phyloP scores from a whole-genome alignment of 129 eudicot species.

The Scalesia atractyloides region DNA sequence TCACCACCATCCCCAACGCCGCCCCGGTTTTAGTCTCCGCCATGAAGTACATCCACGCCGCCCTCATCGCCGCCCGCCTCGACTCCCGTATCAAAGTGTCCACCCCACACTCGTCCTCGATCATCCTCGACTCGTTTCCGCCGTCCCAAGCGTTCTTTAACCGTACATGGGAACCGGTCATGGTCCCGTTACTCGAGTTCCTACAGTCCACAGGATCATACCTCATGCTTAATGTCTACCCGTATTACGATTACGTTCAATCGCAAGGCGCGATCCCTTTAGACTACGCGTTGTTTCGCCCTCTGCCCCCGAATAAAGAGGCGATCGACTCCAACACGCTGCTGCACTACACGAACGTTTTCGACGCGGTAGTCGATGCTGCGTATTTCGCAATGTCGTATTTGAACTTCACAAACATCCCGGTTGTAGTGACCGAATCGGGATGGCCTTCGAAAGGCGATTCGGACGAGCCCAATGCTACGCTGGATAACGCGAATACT shows the following conservation, averaged over 20 bases:
- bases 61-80: slow-evolving; percentile 72
- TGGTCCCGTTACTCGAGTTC: slow-evolving; percentile 66
- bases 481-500: slow-evolving; percentile 72
- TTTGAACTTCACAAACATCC: slow-evolving; percentile 69
- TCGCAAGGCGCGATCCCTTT: slow-evolving; percentile 84
- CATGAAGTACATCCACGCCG: slow-evolving; percentile 71
- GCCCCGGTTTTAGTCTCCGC: slow-evolving; percentile 66
- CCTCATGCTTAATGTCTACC: slow-evolving; percentile 75
- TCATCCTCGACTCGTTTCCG: slow-evolving; percentile 83
- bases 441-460: slow-evolving; percentile 96
- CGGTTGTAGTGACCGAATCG: slow-evolving; percentile 74
- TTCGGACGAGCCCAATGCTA: slow-evolving; percentile 73
- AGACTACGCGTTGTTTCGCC: slow-evolving; percentile 79
- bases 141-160: slow-evolving; percentile 91
- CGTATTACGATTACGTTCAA: slow-evolving; percentile 72
- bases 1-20: slow-evolving; percentile 61
- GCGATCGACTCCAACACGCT: slow-evolving; percentile 80
- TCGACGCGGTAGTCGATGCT: slow-evolving; percentile 84
- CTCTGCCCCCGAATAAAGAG: slow-evolving; percentile 77
- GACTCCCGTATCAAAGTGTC: slow-evolving; percentile 72
- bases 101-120: slow-evolving; percentile 66
- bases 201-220: slow-evolving; percentile 64
- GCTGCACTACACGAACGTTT: slow-evolving; percentile 72
- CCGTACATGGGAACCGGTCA: slow-evolving; percentile 58
- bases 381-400: slow-evolving; percentile 86